Evolutionary conservation across 768 basidiomycete genomes (phyloP).

Genomic region (Kwoniella heveanensis): DNA sequence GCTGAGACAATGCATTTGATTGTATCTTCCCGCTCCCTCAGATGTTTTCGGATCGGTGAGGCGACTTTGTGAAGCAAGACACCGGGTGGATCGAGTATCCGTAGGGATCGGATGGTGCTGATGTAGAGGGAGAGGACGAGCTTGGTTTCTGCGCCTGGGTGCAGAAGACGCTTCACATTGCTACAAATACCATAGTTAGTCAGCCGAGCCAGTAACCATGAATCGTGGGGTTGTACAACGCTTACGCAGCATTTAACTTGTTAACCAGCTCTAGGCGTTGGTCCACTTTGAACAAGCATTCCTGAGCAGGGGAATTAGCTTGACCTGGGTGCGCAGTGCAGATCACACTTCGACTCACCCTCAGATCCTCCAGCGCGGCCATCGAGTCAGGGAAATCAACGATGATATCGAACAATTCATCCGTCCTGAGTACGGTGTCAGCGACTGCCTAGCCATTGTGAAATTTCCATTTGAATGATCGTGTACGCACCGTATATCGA

Average conservation of each 20-base stretch:
- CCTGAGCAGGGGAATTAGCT: constrained; percentile 31
- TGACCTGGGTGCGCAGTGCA: neutral
- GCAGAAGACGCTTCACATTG: constrained; percentile 81
- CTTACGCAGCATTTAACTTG: constrained; percentile 76
- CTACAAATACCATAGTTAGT: constrained; percentile 58
- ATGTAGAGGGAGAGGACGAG: constrained; percentile 88
- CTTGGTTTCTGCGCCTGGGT: constrained; percentile 93
- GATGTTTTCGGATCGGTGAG: constrained; percentile 84
- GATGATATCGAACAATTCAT: constrained; percentile 93
- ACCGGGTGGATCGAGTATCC: constrained; percentile 87
- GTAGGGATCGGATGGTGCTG: constrained; percentile 83
- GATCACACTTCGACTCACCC: constrained; percentile 59
- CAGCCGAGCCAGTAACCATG: no score
- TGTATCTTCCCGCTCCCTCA: constrained; percentile 80
- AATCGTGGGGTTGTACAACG: no score
- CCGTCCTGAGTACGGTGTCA: constrained; percentile 54
- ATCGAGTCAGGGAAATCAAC: constrained; percentile 88
- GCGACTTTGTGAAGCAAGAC: constrained; percentile 92
- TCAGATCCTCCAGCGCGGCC: constrained; percentile 81
- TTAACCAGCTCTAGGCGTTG: constrained; percentile 69
- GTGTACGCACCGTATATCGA: constrained; percentile 70
- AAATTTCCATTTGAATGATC: no score
- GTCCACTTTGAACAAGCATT: constrained; percentile 56
- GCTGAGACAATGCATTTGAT: constrained; percentile 90
- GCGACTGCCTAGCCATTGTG: neutral